phyloP scores from a whole-genome alignment of 2,329 filamentous ascomycete genomes.

The Diaporthe ampelina region DNA sequence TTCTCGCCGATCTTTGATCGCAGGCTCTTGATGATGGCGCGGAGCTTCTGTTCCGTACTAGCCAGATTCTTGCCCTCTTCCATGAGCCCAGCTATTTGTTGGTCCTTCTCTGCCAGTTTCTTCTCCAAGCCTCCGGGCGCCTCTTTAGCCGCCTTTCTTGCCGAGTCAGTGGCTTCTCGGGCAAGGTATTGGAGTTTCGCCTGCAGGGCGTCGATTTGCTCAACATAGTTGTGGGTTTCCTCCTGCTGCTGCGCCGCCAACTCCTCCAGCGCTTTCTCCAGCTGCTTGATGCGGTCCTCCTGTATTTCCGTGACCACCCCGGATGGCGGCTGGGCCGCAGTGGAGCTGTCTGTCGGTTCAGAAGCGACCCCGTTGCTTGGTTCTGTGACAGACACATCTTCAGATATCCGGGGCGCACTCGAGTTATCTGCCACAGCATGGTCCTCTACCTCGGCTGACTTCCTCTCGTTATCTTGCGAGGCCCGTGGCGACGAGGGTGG shows the following conservation, averaged over 20 bases:
- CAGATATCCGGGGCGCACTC: slow-evolving; percentile 21
- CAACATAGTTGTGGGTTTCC: slow-evolving; percentile 85
- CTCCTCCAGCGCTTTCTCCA: slow-evolving; percentile 53
- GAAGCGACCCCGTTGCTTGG: slow-evolving; percentile 9
- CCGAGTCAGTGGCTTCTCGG: slow-evolving; percentile 81
- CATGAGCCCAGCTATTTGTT: slow-evolving; percentile 89
- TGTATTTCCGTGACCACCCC: slow-evolving; percentile 53
- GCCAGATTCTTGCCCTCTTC: slow-evolving; percentile 93
- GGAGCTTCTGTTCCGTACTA: slow-evolving; percentile 86
- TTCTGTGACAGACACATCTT: slow-evolving; percentile 28
- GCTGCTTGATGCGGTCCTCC: slow-evolving; percentile 54
- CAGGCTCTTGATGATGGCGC: slow-evolving; percentile 86
- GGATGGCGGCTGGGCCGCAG: slow-evolving; percentile 3
- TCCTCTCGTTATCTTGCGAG: slow-evolving; percentile 46
- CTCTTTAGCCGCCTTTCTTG: slow-evolving; percentile 75
- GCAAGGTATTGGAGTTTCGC: slow-evolving; percentile 91
- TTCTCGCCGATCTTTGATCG: slow-evolving; percentile 74
- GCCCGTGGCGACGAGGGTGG: slow-evolving; percentile 43
- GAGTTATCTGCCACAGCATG: slow-evolving; percentile 1
- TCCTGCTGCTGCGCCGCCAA: slow-evolving; percentile 76
- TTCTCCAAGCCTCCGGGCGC: slow-evolving; percentile 79
- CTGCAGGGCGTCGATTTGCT: slow-evolving; percentile 92
- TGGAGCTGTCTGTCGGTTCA: slow-evolving; percentile 15
- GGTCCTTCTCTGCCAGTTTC: slow-evolving; percentile 89
- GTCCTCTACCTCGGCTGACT: slow-evolving; percentile 34